Evolutionary conservation across 768 basidiomycete species (phyloP).

Genomic region (Trametes cingulata): DNA sequence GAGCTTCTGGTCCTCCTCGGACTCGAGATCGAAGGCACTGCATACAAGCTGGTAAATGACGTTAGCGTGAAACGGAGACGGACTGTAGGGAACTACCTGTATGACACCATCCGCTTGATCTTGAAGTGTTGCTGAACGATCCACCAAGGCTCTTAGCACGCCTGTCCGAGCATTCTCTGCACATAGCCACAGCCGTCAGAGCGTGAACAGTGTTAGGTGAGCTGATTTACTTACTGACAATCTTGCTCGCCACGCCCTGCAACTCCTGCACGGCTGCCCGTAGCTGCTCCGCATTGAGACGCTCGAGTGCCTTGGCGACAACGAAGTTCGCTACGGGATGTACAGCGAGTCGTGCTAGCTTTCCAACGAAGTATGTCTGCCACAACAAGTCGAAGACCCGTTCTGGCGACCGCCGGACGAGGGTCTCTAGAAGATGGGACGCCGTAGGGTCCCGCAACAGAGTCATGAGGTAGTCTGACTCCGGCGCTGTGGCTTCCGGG

Average conservation of each 20-base stretch:
- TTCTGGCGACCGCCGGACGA: constrained; percentile 63
- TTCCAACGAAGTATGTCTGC: constrained; percentile 76
- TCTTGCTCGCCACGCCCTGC: constrained; percentile 51
- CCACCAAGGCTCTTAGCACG: constrained; percentile 73
- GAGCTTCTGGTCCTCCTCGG: constrained; percentile 47
- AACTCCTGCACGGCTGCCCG: constrained; percentile 60
- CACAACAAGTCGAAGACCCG: constrained; percentile 68
- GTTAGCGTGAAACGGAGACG: neutral
- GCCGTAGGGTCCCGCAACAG: constrained; percentile 85
- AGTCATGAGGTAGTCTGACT: constrained; percentile 80
- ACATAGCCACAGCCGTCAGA: neutral
- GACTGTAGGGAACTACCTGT: constrained; percentile 46
- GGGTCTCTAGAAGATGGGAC: constrained; percentile 85
- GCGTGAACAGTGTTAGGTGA: too few relatives aligned
- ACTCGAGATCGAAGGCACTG: constrained; percentile 56
- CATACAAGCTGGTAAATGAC: constrained; percentile 51
- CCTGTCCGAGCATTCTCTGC: constrained; percentile 73
- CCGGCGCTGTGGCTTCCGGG: constrained; percentile 35
- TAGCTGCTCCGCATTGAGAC: constrained; percentile 59
- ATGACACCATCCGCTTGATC: constrained; percentile 50
- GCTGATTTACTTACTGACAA: constrained; percentile 78
- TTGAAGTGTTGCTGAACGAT: constrained; percentile 56
- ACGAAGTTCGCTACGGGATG: constrained; percentile 98
- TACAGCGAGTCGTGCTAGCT: constrained; percentile 66
- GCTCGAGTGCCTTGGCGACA: constrained; percentile 72